Evolutionary conservation across 306 rosid species (phyloP).

Genomic region (Benincasa hispida): DNA sequence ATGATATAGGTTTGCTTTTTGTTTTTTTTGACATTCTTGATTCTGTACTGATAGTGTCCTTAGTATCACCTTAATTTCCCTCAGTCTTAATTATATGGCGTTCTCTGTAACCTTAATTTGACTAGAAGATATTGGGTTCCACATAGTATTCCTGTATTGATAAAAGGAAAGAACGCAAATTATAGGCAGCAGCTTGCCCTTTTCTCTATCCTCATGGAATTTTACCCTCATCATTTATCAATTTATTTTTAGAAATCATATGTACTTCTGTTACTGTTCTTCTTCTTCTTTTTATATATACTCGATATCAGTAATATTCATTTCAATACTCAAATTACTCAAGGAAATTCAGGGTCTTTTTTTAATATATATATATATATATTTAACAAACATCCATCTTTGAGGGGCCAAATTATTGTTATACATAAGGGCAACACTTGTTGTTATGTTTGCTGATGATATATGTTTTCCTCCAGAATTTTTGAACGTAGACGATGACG

Average conservation of each 20-base stretch:
- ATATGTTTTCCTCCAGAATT: constrained; percentile 37
- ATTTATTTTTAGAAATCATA: neutral
- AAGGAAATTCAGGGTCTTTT: neutral
- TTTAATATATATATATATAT: too few species aligned
- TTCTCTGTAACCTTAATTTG: neutral
- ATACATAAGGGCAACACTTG: neutral
- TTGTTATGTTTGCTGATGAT: neutral
- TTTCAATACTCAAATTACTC: neutral
- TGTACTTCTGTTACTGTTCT: neutral
- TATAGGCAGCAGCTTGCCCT: neutral
- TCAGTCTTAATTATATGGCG: neutral
- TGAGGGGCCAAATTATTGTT: neutral
- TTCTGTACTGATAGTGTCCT: neutral
- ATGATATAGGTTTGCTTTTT: constrained; percentile 65
- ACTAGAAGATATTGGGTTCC: neutral
- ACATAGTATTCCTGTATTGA: neutral
- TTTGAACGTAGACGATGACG: constrained; percentile 77
- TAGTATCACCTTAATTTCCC: neutral
- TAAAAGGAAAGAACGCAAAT: neutral
- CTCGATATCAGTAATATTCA: neutral
- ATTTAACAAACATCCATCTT: neutral
- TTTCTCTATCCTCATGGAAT: neutral
- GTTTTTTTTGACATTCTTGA: neutral
- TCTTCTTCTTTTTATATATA: neutral
- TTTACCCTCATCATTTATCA: neutral